A percentile compares a stretch with the other conserved stretches of the same genome.
These are phyloP conservation scores for Inga leiocalycina DNA, from an alignment of 306 rosid genomes.

Conservation along the genomic window DNA sequence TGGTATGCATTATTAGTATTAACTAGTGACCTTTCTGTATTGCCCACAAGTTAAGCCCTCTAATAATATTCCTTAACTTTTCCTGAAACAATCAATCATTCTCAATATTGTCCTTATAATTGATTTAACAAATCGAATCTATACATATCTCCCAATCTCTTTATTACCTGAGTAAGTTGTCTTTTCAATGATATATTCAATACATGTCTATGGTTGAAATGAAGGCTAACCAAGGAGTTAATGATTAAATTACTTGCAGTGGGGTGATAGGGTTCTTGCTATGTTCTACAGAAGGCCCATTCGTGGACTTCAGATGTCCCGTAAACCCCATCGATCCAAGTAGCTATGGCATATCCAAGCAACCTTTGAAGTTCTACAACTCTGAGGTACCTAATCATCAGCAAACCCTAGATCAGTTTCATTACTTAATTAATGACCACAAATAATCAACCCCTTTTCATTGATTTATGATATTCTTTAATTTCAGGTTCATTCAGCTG, in stretches of 20 bases:
- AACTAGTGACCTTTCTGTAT: too few species aligned
- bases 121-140: background rate
- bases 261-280: slow-evolving; percentile 83
- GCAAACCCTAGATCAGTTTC: background rate
- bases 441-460: background rate
- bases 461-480: background rate
- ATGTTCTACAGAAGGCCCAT: slow-evolving; percentile 66
- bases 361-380: slow-evolving; percentile 67
- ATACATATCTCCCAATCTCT: background rate
- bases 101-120: too few species aligned
- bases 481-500: background rate
- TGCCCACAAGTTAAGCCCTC: too few species aligned
- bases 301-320: slow-evolving; percentile 65
- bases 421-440: background rate
- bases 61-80: too few species aligned
- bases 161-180: background rate
- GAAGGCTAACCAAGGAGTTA: background rate
- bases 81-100: too few species aligned
- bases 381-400: slow-evolving; percentile 45
- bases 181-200: background rate
- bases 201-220: background rate
- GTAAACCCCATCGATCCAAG: slow-evolving; percentile 48
- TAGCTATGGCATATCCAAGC: slow-evolving; percentile 48
- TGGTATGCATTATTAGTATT: too few species aligned
- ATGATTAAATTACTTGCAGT: slow-evolving; percentile 35